Conservation (phyloP, 805 yeast genomes). For the Candida methanosorbosa region DNA sequence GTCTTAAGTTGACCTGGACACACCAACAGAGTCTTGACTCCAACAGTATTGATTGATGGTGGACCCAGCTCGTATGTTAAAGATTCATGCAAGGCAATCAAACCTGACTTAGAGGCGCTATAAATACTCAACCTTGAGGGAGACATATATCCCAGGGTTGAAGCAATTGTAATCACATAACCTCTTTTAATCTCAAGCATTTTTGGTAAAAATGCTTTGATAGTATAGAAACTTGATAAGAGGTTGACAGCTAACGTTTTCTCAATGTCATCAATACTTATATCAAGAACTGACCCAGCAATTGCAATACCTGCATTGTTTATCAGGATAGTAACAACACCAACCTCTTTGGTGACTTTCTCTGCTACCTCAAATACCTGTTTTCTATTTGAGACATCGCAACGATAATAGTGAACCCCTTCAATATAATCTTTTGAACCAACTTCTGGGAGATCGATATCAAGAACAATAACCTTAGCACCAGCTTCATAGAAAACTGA, state of each 20-base stretch:
- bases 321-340: slow-evolving; percentile 57
- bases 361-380: slow-evolving; percentile 34
- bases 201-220: slow-evolving; percentile 62
- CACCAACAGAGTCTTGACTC: slow-evolving; percentile 65
- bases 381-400: slow-evolving; percentile 58
- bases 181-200: slow-evolving; percentile 62
- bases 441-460: slow-evolving; percentile 35
- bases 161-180: slow-evolving; percentile 71
- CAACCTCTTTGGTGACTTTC: slow-evolving; percentile 37
- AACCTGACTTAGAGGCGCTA: slow-evolving; percentile 86
- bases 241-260: slow-evolving; percentile 59
- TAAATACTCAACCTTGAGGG: slow-evolving; percentile 77
- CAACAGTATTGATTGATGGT: slow-evolving; percentile 33
- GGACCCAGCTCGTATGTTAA: slow-evolving; percentile 61
- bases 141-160: slow-evolving; percentile 76
- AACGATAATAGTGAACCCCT: slow-evolving; percentile 46
- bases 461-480: slow-evolving; percentile 58
- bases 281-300: slow-evolving; percentile 48
- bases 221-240: slow-evolving; percentile 59
- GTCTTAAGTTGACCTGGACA: slow-evolving; percentile 88
- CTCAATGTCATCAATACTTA: slow-evolving; percentile 51
- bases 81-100: slow-evolving; percentile 78
- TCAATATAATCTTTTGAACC: slow-evolving; percentile 20
- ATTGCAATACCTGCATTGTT: slow-evolving; percentile 80
- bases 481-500: slow-evolving; percentile 30